These are phyloP conservation scores for Gossypium bickii DNA, from an alignment of 345 rosid species.

Conservation along the genomic window DNA sequence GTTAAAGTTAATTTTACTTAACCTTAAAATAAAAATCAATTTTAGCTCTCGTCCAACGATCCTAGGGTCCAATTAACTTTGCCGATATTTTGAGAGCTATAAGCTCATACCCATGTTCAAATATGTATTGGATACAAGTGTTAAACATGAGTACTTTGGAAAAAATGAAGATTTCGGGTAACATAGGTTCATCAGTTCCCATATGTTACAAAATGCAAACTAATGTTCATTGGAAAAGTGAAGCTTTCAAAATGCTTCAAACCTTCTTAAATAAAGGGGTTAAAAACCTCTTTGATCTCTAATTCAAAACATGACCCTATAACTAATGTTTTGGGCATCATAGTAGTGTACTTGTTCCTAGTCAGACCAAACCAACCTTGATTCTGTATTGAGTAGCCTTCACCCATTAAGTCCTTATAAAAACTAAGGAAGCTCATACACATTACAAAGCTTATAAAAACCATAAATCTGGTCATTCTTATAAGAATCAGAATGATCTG, in stretches of 20 bases:
- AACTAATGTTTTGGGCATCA: not conserved
- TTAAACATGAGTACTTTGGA: not conserved
- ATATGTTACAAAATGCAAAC: not conserved
- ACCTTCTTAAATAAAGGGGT: not conserved
- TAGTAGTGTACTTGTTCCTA: not conserved
- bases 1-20: too few relatives aligned
- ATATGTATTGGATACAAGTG: not conserved
- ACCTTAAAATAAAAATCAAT: too few relatives aligned
- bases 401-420: not conserved
- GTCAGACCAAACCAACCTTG: not conserved
- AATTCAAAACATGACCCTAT: not conserved
- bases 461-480: not conserved
- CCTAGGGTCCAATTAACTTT: too few relatives aligned
- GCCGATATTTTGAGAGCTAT: not conserved
- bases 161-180: not conserved
- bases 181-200: not conserved
- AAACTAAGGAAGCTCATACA: not conserved
- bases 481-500: not conserved
- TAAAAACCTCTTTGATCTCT: not conserved
- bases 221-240: not conserved
- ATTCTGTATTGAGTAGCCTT: not conserved
- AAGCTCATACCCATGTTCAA: not conserved
- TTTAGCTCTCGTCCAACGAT: too few relatives aligned
- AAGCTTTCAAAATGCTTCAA: not conserved
- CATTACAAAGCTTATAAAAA: not conserved